These are phyloP conservation scores for Geotrichum phurueaensis DNA, from an alignment of 1,139 yeast species.

Conservation along the genomic window DNA sequence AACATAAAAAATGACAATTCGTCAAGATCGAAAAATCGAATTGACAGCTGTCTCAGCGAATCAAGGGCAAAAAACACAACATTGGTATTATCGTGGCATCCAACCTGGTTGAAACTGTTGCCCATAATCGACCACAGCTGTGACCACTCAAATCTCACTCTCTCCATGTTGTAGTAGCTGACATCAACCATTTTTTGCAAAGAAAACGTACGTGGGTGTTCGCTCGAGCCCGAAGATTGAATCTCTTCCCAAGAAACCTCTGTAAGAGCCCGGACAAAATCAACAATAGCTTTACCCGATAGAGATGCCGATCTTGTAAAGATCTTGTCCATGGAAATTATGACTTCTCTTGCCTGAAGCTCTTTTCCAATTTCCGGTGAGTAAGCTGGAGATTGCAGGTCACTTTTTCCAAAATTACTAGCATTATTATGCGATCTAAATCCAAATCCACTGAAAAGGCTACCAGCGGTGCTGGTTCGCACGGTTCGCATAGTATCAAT, in stretches of 20 bases:
- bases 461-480: constrained; percentile 10
- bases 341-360: constrained; percentile 68
- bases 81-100: constrained; percentile 68
- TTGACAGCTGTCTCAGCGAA: constrained; percentile 84
- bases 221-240: constrained; percentile 75
- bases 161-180: constrained; percentile 93
- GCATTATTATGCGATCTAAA: constrained; percentile 39
- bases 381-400: constrained; percentile 22
- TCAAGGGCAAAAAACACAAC: constrained; percentile 90
- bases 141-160: constrained; percentile 96
- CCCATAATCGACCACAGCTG: constrained; percentile 94
- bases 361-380: constrained; percentile 53
- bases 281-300: constrained; percentile 77
- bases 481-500: constrained; percentile 39
- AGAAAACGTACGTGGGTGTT: constrained; percentile 84
- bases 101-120: constrained; percentile 77
- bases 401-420: background rate
- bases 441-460: constrained; percentile 10
- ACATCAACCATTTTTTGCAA: constrained; percentile 94
- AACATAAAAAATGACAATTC: constrained; percentile 93
- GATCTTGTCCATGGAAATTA: constrained; percentile 78
- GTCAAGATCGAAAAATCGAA: constrained; percentile 87
- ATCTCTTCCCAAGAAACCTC: constrained; percentile 88
- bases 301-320: constrained; percentile 78
- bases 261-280: constrained; percentile 79